A percentile compares a stretch with the other conserved stretches of the same genome.
Evolutionary conservation across 169 alveolate genomes (phyloP).

Genomic region (Babesia sp.): DNA sequence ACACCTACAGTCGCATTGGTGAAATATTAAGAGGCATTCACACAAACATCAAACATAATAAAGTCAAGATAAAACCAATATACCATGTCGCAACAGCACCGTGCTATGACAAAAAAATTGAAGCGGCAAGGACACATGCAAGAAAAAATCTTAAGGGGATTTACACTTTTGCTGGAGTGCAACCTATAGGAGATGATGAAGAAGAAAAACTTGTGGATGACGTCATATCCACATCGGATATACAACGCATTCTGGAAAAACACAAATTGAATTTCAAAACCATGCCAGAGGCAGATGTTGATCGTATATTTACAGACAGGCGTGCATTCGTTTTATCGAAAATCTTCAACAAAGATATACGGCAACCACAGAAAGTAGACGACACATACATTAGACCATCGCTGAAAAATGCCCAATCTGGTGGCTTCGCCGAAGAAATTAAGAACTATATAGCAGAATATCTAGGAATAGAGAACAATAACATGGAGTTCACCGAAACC

Average conservation of each 20-base stretch:
- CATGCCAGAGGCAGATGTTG: conserved; percentile 43
- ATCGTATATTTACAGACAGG: conserved; percentile 13
- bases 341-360: neutral
- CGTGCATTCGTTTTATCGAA: neutral
- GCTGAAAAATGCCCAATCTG: conserved; percentile 38
- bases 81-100: conserved; percentile 88
- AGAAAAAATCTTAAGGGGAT: conserved; percentile 3
- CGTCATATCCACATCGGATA: conserved; percentile 53
- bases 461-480: neutral
- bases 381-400: conserved; percentile 30
- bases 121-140: conserved; percentile 54
- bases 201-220: conserved; percentile 44
- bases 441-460: conserved; percentile 26
- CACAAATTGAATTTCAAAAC: conserved; percentile 23
- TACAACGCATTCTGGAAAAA: conserved; percentile 32
- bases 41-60: neutral
- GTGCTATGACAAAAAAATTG: conserved; percentile 92
- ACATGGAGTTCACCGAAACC: conserved; percentile 19
- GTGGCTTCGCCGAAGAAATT: conserved; percentile 67
- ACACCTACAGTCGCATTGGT: neutral
- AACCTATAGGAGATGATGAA: neutral
- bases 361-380: neutral
- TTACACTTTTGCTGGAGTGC: neutral
- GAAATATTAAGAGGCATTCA: neutral
- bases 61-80: conserved; percentile 27